phyloP scores from a whole-genome alignment of 495 filamentous ascomycete genomes.

The Talaromyces nanjingensis region DNA sequence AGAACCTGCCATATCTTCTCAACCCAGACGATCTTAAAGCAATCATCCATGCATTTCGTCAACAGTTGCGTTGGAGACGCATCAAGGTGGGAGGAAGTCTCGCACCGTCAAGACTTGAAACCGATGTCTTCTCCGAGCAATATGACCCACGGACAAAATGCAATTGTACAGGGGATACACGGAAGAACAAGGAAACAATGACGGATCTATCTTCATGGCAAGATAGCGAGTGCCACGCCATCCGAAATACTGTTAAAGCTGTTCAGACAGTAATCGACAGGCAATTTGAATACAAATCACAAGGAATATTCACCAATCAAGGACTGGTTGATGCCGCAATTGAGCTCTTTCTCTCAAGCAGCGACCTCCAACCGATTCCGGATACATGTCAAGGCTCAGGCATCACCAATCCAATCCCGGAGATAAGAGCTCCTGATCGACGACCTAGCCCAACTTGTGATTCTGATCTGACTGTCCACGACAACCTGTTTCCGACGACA shows the following conservation, averaged over 20 bases:
- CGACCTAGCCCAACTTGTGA: background rate
- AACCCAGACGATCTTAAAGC: background rate
- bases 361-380: background rate
- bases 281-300: background rate
- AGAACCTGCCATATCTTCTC: background rate
- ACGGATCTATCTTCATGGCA: background rate
- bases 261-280: background rate
- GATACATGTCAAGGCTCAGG: background rate
- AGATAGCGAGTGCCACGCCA: background rate
- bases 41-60: background rate
- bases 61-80: background rate
- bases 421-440: background rate
- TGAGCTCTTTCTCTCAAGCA: background rate
- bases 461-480: background rate
- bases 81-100: background rate
- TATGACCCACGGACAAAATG: background rate
- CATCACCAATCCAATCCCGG: background rate
- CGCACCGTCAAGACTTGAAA: background rate
- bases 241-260: background rate
- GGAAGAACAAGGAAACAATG: background rate
- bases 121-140: background rate
- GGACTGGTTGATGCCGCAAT: background rate
- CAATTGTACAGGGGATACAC: background rate
- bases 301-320: background rate
- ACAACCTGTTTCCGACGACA: background rate